A percentile compares a stretch with the other conserved stretches of the same genome.
phyloP scores from a whole-genome alignment of 148 eudicot genomes.

The Polygonum aviculare region DNA sequence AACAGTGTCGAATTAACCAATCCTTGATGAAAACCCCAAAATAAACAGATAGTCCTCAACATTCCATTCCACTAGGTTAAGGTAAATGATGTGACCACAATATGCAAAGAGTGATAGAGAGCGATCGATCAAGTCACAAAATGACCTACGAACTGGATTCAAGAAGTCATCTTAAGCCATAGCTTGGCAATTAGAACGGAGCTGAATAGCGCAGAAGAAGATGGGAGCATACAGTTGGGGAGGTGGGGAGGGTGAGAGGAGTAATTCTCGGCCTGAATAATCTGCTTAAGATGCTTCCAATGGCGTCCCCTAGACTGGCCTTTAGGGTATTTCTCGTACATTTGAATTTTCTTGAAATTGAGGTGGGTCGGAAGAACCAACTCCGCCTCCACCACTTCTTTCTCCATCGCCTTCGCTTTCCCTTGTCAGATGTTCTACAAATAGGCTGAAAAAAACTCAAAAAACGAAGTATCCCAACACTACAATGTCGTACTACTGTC shows the following conservation, averaged over 20 bases:
- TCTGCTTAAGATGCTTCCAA: slow-evolving; percentile 97
- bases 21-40: background rate
- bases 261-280: slow-evolving; percentile 81
- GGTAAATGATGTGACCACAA: background rate
- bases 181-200: background rate
- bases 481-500: too few relatives aligned
- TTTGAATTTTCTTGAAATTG: slow-evolving; percentile 76
- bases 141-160: background rate
- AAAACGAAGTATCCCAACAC: too few relatives aligned
- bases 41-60: background rate
- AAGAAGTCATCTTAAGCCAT: background rate
- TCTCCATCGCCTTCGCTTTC: slow-evolving; percentile 46
- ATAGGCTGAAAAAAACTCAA: too few relatives aligned
- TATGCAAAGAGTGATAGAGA: background rate
- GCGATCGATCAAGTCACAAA: background rate
- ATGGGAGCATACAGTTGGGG: slow-evolving; percentile 60
- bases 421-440: too few relatives aligned
- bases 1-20: background rate
- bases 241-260: slow-evolving; percentile 47
- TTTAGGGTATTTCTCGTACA: slow-evolving; percentile 84
- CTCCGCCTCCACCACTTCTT: slow-evolving; percentile 71
- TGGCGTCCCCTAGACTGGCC: slow-evolving; percentile 77
- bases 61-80: background rate
- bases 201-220: background rate
- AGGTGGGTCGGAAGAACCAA: slow-evolving; percentile 66